phyloP scores from a whole-genome alignment of 257 asterid genomes.

The Petrea volubilis region DNA sequence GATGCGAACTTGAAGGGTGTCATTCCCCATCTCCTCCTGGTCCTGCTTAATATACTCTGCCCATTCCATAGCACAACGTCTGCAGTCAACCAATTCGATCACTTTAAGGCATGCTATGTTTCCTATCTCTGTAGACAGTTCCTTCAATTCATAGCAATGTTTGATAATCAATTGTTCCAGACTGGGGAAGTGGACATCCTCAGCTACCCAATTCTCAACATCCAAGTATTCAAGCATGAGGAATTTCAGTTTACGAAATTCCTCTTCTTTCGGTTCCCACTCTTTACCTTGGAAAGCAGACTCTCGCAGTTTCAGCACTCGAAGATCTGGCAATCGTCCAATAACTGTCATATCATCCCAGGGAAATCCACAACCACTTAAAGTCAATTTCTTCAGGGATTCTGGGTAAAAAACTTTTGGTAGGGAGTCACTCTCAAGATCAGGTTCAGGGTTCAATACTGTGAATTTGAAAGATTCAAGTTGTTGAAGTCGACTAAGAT shows the following conservation, averaged over 20 bases:
- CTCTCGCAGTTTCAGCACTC: too few species aligned
- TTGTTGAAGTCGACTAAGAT: too few species aligned
- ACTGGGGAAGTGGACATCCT: neutral
- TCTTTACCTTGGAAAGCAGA: too few species aligned
- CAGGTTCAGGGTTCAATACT: neutral
- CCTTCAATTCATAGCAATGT: constrained; percentile 25
- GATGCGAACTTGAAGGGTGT: constrained; percentile 24
- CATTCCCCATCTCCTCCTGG: neutral
- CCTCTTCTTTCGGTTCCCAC: constrained; percentile 9
- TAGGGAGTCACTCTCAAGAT: neutral
- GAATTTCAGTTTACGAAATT: constrained; percentile 19
- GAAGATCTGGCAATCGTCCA: constrained; percentile 17
- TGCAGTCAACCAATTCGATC: constrained; percentile 28
- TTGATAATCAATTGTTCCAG: constrained; percentile 7
- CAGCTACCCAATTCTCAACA: constrained; percentile 7
- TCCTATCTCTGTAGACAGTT: neutral
- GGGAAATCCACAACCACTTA: constrained; percentile 24
- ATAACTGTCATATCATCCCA: constrained; percentile 28
- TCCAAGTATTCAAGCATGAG: constrained; percentile 22
- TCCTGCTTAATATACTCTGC: constrained; percentile 8
- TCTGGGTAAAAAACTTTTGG: constrained; percentile 9
- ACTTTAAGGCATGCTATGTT: constrained; percentile 21
- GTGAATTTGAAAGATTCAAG: too few species aligned
- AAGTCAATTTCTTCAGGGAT: constrained; percentile 11
- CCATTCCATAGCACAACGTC: neutral